Conservation (phyloP, 2,329 filamentous ascomycete species). For the Fusarium nurragi region DNA sequence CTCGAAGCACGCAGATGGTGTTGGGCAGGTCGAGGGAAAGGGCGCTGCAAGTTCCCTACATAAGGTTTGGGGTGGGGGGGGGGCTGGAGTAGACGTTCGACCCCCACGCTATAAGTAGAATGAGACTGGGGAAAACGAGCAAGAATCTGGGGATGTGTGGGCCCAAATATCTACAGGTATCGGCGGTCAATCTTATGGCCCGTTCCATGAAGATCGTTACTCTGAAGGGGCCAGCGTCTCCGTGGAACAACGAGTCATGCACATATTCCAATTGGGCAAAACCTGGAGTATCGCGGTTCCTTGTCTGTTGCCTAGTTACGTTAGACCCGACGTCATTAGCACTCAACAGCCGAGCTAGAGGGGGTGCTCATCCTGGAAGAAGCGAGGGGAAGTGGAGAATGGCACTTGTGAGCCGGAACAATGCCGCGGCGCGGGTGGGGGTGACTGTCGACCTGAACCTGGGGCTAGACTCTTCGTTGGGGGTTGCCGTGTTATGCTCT, state of each 20-base stretch:
- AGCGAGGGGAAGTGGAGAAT: too few species aligned
- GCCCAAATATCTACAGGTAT: background rate
- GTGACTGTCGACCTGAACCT: background rate
- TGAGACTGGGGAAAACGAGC: constrained; percentile 6
- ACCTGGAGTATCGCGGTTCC: too few species aligned
- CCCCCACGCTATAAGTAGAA: constrained; percentile 1
- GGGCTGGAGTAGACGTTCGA: background rate
- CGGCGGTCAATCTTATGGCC: background rate
- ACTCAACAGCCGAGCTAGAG: background rate
- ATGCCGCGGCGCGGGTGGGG: background rate
- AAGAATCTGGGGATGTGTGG: constrained; percentile 6
- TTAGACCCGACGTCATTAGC: background rate
- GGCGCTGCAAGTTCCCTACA: background rate
- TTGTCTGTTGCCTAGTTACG: background rate
- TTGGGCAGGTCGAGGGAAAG: background rate
- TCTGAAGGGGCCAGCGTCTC: background rate
- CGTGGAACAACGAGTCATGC: background rate
- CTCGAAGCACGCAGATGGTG: background rate
- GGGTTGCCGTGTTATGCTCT: too few species aligned
- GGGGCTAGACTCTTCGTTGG: too few species aligned
- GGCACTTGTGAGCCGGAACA: too few species aligned
- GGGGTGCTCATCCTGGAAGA: background rate
- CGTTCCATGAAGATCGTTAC: background rate
- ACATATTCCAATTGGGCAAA: background rate
- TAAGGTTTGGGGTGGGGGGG: too few species aligned